Evolutionary conservation across 2,329 filamentous ascomycete genomes (phyloP).

Genomic region (Arthrobotrys sinensis): DNA sequence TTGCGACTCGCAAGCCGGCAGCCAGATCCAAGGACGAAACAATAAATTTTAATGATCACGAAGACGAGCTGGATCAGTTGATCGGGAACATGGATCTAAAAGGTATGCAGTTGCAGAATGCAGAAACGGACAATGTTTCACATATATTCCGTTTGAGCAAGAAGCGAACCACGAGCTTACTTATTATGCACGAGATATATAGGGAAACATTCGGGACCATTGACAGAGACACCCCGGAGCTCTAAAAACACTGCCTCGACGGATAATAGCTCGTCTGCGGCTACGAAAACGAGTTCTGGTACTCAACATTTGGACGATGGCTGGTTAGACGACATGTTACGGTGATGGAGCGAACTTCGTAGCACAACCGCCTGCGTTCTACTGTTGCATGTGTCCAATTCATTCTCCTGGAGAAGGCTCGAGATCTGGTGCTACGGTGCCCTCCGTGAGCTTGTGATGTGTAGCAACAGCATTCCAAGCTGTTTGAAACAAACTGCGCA

Average conservation of each 20-base stretch:
- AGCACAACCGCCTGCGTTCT: constrained; percentile 23
- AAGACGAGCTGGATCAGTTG: constrained; percentile 64
- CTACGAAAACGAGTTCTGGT: constrained; percentile 38
- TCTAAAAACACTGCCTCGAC: constrained; percentile 43
- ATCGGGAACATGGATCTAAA: constrained; percentile 63
- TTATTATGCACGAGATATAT: constrained; percentile 56
- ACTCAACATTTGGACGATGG: constrained; percentile 63
- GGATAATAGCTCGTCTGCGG: constrained; percentile 28
- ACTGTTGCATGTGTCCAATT: constrained; percentile 33
- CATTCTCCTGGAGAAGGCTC: constrained; percentile 30
- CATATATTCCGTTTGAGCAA: constrained; percentile 52
- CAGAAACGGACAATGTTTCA: constrained; percentile 60
- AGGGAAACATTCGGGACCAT: constrained; percentile 45
- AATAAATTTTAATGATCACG: constrained; percentile 53
- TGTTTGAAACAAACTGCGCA: constrained; percentile 53
- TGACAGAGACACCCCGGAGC: constrained; percentile 43
- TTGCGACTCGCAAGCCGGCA: constrained; percentile 61
- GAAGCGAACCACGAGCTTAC: constrained; percentile 58
- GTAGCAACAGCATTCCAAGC: constrained; percentile 36
- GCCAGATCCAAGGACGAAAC: constrained; percentile 48
- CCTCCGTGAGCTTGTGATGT: constrained; percentile 49
- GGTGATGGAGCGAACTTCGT: constrained; percentile 58
- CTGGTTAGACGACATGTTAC: constrained; percentile 64
- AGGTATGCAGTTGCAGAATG: constrained; percentile 61
- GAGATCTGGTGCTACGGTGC: constrained; percentile 49